A percentile compares a stretch with the other conserved stretches of the same genome.
phyloP scores from a whole-genome alignment of 208 protist species.

The Leptomonas pyrrhocoris region DNA sequence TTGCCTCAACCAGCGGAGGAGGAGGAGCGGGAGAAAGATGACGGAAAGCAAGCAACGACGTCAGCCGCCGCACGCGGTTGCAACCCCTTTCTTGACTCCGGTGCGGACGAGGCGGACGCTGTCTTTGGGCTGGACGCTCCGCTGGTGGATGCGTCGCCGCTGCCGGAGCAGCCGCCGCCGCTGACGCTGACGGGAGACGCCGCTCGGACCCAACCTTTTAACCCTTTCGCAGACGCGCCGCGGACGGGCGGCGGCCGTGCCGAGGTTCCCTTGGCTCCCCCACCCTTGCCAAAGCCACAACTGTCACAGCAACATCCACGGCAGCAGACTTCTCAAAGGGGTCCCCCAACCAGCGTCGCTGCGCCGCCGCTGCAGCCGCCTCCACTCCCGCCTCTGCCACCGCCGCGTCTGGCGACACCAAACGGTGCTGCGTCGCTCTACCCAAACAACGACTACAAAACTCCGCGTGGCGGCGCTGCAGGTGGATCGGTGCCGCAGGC shows the following conservation, averaged over 20 bases:
- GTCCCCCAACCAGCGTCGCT: neutral
- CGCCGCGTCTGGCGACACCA: neutral
- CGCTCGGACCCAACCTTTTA: neutral
- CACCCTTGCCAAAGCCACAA: neutral
- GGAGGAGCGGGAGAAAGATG: neutral
- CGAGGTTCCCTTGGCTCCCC: neutral
- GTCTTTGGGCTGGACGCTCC: neutral
- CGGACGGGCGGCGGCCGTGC: neutral
- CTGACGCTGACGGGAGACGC: neutral
- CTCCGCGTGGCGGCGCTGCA: neutral
- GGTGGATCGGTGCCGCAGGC: neutral
- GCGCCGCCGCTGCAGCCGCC: constrained; percentile 7
- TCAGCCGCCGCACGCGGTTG: neutral
- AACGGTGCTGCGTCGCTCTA: neutral
- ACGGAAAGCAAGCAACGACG: too few relatives aligned
- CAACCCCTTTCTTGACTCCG: constrained; percentile 16
- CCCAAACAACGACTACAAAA: constrained; percentile 3
- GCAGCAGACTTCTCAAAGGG: neutral
- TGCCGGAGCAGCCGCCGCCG: constrained; percentile 5
- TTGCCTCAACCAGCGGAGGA: neutral
- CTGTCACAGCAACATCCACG: neutral
- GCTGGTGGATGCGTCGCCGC: neutral
- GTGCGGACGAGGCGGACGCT: neutral
- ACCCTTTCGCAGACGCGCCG: neutral
- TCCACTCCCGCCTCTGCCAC: constrained; percentile 4